Percentiles rank a stretch among this genome's conserved stretches.
Evolutionary conservation across 2,329 filamentous ascomycete genomes (phyloP).

Genomic region (Magnaporthiopsis poae): DNA sequence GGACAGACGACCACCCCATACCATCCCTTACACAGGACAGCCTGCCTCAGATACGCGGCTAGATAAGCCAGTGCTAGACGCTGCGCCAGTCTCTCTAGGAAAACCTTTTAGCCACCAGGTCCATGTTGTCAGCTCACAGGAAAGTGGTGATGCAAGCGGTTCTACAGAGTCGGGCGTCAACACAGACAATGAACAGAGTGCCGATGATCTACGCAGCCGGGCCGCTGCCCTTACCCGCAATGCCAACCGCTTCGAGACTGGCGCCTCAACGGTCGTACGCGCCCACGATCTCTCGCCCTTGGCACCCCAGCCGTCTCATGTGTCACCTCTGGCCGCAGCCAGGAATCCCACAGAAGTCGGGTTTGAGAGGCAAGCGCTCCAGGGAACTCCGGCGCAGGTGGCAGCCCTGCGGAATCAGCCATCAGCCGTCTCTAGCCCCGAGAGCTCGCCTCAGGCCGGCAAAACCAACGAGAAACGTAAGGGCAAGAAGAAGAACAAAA

Average conservation of each 20-base stretch:
- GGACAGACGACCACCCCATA: background rate
- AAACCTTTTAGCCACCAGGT: background rate
- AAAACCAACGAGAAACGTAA: slow-evolving; percentile 40
- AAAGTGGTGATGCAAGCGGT: slow-evolving; percentile 32
- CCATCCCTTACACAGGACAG: background rate
- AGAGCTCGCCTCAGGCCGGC: slow-evolving; percentile 48
- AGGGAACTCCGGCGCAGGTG: slow-evolving; percentile 43
- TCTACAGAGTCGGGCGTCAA: slow-evolving; percentile 29
- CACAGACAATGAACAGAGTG: slow-evolving; percentile 24
- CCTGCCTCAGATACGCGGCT: background rate
- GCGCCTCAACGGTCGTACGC: slow-evolving; percentile 44
- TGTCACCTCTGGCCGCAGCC: slow-evolving; percentile 45
- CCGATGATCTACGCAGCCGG: slow-evolving; percentile 21
- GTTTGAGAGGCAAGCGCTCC: slow-evolving; percentile 23
- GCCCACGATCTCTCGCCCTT: slow-evolving; percentile 64
- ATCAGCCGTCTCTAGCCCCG: slow-evolving; percentile 42
- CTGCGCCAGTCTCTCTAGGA: background rate
- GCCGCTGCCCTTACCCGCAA: background rate
- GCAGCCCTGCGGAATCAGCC: slow-evolving; percentile 44
- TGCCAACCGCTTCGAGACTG: background rate
- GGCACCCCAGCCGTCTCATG: slow-evolving; percentile 66
- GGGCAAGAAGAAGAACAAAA: slow-evolving; percentile 41
- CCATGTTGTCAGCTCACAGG: slow-evolving; percentile 24
- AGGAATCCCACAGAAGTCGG: slow-evolving; percentile 23
- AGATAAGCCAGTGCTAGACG: background rate